These are phyloP conservation scores for Centaurea solstitialis DNA, from an alignment of 129 eudicot species.

Conservation along the genomic window DNA sequence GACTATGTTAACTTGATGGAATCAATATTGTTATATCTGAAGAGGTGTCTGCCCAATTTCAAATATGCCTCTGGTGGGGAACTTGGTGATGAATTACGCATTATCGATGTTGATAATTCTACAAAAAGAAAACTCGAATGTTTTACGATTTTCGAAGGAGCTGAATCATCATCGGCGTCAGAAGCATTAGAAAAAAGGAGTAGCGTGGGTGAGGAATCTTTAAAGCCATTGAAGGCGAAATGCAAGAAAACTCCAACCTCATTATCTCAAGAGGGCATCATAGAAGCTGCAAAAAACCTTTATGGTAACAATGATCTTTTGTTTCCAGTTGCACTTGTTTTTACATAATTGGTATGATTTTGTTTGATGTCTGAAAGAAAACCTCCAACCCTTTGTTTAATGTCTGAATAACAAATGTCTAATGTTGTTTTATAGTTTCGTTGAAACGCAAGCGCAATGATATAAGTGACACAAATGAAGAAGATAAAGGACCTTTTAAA, in stretches of 20 bases:
- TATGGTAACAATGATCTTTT: neutral
- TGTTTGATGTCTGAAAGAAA: no score
- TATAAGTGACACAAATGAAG: neutral
- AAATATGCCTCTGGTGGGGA: neutral
- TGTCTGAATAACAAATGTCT: neutral
- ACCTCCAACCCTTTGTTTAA: neutral
- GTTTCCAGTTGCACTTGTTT: neutral
- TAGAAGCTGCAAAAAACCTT: neutral
- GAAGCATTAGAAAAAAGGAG: neutral
- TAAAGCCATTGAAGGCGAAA: no score
- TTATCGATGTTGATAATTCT: neutral
- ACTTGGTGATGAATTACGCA: neutral
- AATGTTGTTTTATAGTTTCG: neutral
- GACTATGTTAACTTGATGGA: neutral
- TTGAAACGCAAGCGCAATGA: constrained; percentile 17
- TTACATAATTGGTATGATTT: neutral
- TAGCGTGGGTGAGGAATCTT: neutral
- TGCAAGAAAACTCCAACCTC: neutral
- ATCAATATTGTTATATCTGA: neutral
- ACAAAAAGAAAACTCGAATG: neutral
- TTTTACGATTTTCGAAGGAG: constrained; percentile 10
- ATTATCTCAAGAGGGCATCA: no score
- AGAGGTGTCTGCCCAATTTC: neutral
- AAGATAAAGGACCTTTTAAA: neutral
- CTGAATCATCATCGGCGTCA: neutral